These are phyloP conservation scores for Ilex paraguariensis DNA, from an alignment of 305 asterid genomes.

Conservation along the genomic window DNA sequence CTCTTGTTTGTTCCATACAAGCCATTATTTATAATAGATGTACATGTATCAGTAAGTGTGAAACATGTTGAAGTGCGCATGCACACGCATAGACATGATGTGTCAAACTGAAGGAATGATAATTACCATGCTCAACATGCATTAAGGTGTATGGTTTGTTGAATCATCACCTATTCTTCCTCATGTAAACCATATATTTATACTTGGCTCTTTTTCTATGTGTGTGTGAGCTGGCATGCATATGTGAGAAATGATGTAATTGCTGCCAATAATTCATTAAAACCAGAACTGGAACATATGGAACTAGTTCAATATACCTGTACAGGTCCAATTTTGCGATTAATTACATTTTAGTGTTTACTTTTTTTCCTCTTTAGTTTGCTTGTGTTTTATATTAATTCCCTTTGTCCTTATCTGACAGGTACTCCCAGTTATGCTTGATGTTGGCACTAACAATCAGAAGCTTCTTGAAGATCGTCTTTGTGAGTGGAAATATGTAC, in stretches of 20 bases:
- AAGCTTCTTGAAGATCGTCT: slow-evolving; percentile 86
- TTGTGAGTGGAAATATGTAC: slow-evolving; percentile 60
- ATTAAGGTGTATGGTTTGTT: too few relatives aligned
- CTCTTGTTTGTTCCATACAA: not conserved
- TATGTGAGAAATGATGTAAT: too few relatives aligned
- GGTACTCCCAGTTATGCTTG: slow-evolving; percentile 99
- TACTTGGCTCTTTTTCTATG: too few relatives aligned
- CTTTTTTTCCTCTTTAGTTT: too few relatives aligned
- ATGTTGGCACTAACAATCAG: slow-evolving; percentile 96
- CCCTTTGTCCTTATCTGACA: slow-evolving; percentile 28
- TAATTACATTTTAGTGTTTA: not conserved
- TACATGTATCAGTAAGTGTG: not conserved
- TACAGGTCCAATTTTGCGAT: not conserved
- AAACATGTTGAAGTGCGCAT: too few relatives aligned
- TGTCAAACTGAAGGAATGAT: too few relatives aligned
- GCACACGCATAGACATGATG: too few relatives aligned
- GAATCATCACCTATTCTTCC: too few relatives aligned
- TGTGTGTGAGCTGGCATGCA: too few relatives aligned
- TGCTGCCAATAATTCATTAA: not conserved
- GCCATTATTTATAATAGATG: not conserved
- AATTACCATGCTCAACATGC: too few relatives aligned
- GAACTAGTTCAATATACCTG: slow-evolving; percentile 6
- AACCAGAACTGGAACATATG: not conserved
- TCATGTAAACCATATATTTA: too few relatives aligned
- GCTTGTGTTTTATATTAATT: slow-evolving; percentile 7